Evolutionary conservation across 2,329 filamentous ascomycete genomes (phyloP).

Genomic region (Sordariomycetes sp.): DNA sequence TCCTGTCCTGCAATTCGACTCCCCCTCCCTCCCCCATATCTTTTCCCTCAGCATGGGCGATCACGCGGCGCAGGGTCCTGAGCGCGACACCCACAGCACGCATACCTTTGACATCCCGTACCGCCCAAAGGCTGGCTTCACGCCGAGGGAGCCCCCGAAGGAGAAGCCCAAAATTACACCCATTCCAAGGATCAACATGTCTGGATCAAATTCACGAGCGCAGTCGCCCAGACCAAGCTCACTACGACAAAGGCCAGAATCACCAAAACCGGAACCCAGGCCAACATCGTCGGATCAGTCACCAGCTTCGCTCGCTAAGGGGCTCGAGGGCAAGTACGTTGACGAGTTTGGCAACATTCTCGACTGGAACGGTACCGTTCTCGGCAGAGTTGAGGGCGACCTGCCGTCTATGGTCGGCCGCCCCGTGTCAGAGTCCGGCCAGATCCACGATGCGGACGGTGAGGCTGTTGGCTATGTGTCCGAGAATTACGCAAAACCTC

Average conservation of each 20-base stretch:
- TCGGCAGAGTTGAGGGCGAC: slow-evolving; percentile 43
- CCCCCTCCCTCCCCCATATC: too few relatives aligned
- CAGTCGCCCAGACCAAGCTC: too few relatives aligned
- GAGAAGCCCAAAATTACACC: slow-evolving; percentile 30
- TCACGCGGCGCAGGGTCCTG: too few relatives aligned
- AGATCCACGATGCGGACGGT: slow-evolving; percentile 65
- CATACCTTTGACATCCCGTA: slow-evolving; percentile 5
- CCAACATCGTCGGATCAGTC: not conserved
- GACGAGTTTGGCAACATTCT: slow-evolving; percentile 47
- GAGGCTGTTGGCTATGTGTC: slow-evolving; percentile 70
- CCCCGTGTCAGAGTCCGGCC: slow-evolving; percentile 32
- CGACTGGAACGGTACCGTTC: slow-evolving; percentile 37
- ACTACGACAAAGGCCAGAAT: not conserved
- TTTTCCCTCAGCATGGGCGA: too few relatives aligned
- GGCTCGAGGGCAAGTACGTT: slow-evolving; percentile 36
- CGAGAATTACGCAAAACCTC: slow-evolving; percentile 30
- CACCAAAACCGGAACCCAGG: not conserved
- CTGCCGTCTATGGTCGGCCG: slow-evolving; percentile 45
- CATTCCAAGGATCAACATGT: slow-evolving; percentile 12
- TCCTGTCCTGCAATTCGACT: too few relatives aligned
- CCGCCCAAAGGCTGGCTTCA: not conserved
- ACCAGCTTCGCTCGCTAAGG: slow-evolving; percentile 22
- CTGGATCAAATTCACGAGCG: not conserved
- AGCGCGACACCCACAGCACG: slow-evolving; percentile 5
- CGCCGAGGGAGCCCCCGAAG: slow-evolving; percentile 10